Evolutionary conservation across 306 rosid genomes (phyloP).

Genomic region (Pueraria montana): DNA sequence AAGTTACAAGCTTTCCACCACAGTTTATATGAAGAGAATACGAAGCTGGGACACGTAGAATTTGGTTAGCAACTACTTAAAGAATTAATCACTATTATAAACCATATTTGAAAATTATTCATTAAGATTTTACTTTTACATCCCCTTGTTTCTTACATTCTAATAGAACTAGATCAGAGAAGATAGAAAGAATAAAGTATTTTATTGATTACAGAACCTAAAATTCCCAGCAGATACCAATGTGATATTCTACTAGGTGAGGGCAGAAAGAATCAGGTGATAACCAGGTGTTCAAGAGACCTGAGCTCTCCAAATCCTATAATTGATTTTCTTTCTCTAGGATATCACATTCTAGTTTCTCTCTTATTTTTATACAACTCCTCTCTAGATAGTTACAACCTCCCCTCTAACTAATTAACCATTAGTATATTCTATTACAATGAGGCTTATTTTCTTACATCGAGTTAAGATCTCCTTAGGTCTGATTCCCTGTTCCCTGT

Average conservation of each 20-base stretch:
- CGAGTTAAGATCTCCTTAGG: background rate
- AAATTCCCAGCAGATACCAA: too few relatives aligned
- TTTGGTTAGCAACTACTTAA: background rate
- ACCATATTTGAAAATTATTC: background rate
- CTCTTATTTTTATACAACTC: background rate
- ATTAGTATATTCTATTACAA: background rate
- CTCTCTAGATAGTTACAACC: background rate
- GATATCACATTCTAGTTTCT: too few relatives aligned
- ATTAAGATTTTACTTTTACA: background rate
- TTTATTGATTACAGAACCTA: background rate
- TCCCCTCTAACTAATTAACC: background rate
- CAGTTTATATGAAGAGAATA: slow-evolving; percentile 55
- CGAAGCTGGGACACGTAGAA: slow-evolving; percentile 33
- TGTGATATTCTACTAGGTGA: too few relatives aligned
- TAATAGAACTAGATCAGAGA: background rate
- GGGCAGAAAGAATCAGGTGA: background rate
- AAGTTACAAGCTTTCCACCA: slow-evolving; percentile 44
- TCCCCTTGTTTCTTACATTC: background rate
- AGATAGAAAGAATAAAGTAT: background rate
- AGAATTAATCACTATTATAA: slow-evolving; percentile 13
- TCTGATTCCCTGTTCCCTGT: background rate
- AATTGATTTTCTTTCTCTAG: too few relatives aligned
- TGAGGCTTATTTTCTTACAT: background rate
- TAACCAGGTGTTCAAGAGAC: too few relatives aligned
- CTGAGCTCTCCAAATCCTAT: too few relatives aligned